Percentiles rank a stretch among this genome's conserved stretches.
These are phyloP conservation scores for Hyaloperonospora arabidopsidis DNA, from an alignment of 352 stramenopile genomes.

Conservation along the genomic window DNA sequence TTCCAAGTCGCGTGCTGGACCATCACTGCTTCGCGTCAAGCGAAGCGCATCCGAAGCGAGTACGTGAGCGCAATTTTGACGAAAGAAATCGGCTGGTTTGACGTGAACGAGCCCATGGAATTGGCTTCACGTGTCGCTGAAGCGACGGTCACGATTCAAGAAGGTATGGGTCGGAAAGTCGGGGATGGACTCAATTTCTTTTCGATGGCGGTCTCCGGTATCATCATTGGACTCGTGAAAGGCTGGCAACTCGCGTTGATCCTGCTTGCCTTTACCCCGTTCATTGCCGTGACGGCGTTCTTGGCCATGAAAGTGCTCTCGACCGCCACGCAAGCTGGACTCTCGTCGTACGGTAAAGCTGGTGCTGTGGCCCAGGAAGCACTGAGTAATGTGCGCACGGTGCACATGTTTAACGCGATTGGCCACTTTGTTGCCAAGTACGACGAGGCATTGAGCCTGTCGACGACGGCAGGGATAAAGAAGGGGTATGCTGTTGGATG, in stretches of 20 bases:
- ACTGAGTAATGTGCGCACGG: slow-evolving; percentile 62
- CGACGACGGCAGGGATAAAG: slow-evolving; percentile 43
- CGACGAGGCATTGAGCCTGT: slow-evolving; percentile 32
- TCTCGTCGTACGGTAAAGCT: slow-evolving; percentile 57
- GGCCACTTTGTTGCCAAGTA: slow-evolving; percentile 56
- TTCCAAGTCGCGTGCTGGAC: slow-evolving; percentile 58
- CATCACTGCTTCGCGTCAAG: slow-evolving; percentile 52
- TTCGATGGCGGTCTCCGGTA: slow-evolving; percentile 52
- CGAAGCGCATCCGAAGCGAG: slow-evolving; percentile 44
- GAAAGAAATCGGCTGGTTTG: slow-evolving; percentile 65
- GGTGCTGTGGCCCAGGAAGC: slow-evolving; percentile 67
- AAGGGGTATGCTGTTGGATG: slow-evolving; percentile 42
- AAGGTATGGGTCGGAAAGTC: slow-evolving; percentile 57
- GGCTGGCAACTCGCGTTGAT: slow-evolving; percentile 64
- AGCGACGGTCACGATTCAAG: slow-evolving; percentile 47
- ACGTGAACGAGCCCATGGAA: slow-evolving; percentile 57
- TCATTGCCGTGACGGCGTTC: slow-evolving; percentile 45
- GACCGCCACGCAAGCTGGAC: slow-evolving; percentile 35
- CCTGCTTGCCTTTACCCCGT: slow-evolving; percentile 53
- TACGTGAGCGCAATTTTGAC: slow-evolving; percentile 52
- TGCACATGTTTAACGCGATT: slow-evolving; percentile 75
- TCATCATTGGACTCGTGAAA: slow-evolving; percentile 56
- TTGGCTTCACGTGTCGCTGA: slow-evolving; percentile 44
- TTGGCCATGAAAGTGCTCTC: slow-evolving; percentile 48
- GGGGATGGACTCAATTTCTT: slow-evolving; percentile 50